These are phyloP conservation scores for Solidago caesia DNA, from an alignment of 129 eudicot species.

Conservation along the genomic window DNA sequence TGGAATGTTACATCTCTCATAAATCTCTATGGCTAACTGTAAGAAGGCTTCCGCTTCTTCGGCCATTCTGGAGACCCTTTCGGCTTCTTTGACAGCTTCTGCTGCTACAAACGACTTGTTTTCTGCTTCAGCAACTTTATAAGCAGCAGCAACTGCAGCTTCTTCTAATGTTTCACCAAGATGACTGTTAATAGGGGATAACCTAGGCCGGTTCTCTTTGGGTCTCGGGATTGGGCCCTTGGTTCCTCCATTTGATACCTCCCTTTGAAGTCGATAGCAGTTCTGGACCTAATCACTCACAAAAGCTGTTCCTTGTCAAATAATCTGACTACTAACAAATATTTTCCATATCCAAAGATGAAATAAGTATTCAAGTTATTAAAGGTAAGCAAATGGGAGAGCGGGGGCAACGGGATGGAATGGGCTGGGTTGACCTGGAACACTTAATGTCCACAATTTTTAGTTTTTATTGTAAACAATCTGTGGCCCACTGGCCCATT, in stretches of 20 bases:
- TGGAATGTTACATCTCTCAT: constrained; percentile 50
- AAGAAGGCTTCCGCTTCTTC: constrained; percentile 64
- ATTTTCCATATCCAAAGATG: not conserved
- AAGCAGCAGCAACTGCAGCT: constrained; percentile 61
- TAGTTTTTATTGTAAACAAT: not conserved
- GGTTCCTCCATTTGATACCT: constrained; percentile 28
- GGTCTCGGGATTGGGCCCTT: constrained; percentile 42
- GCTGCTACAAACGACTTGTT: constrained; percentile 69
- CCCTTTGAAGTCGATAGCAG: constrained; percentile 50
- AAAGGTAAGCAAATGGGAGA: not conserved
- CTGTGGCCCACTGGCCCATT: not conserved
- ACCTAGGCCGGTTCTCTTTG: constrained; percentile 44
- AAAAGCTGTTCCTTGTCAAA: constrained; percentile 18
- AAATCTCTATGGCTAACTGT: constrained; percentile 54
- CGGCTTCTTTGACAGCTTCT: constrained; percentile 73
- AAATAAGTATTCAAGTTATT: not conserved
- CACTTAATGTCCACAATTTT: not conserved
- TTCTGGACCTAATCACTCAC: constrained; percentile 51
- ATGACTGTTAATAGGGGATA: constrained; percentile 34
- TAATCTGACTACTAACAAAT: not conserved
- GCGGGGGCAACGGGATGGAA: not conserved
- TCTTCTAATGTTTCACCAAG: constrained; percentile 61
- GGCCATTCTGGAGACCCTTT: constrained; percentile 61
- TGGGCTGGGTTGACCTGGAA: not conserved
- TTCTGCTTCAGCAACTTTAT: constrained; percentile 77